Percentiles rank a stretch among this genome's conserved stretches.
Conservation (phyloP, 805 yeast genomes). For the Ogataea methanolica region DNA sequence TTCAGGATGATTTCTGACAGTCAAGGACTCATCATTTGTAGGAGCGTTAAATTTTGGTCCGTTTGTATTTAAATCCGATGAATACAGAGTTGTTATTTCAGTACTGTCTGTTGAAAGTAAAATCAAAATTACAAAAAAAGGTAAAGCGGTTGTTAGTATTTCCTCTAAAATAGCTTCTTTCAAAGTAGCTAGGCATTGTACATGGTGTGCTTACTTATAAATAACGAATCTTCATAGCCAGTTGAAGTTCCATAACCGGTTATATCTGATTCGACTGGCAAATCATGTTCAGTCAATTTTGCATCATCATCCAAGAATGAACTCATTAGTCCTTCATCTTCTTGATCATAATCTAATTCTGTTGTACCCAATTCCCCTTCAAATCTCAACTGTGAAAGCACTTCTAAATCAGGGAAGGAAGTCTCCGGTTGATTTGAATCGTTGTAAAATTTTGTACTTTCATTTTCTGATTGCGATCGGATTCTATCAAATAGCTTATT, state of each 20-base stretch:
- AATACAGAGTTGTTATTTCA: not conserved
- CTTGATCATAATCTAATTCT: not conserved
- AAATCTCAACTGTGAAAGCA: slow-evolving; percentile 7
- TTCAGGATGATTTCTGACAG: not conserved
- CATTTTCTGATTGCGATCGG: slow-evolving; percentile 5
- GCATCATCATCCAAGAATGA: slow-evolving; percentile 14
- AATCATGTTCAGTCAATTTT: not conserved
- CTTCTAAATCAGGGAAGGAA: slow-evolving; percentile 17
- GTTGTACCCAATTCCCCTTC: not conserved
- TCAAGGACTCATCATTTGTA: not conserved
- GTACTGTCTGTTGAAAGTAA: not conserved
- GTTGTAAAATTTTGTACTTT: slow-evolving; percentile 11
- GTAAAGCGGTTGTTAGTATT: not conserved
- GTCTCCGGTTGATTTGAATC: slow-evolving; percentile 6
- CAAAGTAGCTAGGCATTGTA: too few species aligned
- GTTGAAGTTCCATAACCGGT: not conserved
- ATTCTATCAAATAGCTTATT: slow-evolving; percentile 12
- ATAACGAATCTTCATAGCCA: not conserved
- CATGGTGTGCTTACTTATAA: not conserved
- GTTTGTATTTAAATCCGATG: not conserved
- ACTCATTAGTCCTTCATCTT: slow-evolving; percentile 11
- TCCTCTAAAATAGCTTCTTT: not conserved
- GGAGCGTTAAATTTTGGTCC: not conserved
- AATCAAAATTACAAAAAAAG: too few species aligned
- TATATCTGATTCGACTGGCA: not conserved